Evolutionary conservation across 768 basidiomycete genomes (phyloP), one percentile per base, ranked within the genome.

Genomic region (Sistotremastrum suecicum): DNA sequence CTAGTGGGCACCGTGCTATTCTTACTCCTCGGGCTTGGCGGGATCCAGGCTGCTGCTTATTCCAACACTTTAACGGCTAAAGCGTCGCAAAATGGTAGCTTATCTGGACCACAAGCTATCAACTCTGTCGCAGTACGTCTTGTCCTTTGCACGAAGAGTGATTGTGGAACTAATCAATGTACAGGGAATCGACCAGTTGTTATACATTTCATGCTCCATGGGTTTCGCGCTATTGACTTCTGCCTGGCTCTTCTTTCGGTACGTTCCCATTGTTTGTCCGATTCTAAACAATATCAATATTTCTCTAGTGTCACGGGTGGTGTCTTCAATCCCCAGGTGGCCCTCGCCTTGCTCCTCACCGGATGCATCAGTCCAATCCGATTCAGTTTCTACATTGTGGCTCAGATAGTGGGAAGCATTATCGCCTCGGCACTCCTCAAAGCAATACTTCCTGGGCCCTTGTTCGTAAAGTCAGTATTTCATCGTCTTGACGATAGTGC

Each of bases 211-310:
- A 3, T 68, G 70, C 0, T 70, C 66, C 42, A 76, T 79, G 68
- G 79, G 81, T 0, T 57, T 82, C 41, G 71, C 71, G 50, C 68
- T 83, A 40, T 64, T 81, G 40, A 68, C 75, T 37, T 73, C 75
- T 3, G 78, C 72, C 5, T 83, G 80, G 79, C 53, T 80, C 7
- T 83, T 82, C 60, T 82, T 71, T 55, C 69, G 78, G 20, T 20
- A 20, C 20, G 20, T 20, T 20, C 20, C 20, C 20, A 20, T 20
- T 20, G 20, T 20, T 20, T 20, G 20, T 20, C 20, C 20, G 20
- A 2, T 20, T 20, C 20, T 20, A 20, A 20, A 20, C 20, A 1
- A 20, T 20, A 20, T 20, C 20, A 20, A 20, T 20, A 20, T 20
- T 20, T 20, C 20, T 20, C 20, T 20, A 20, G 20, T 37, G 60